Evolutionary conservation across 306 rosid genomes (phyloP).

Genomic region (Dryas alaskensis): DNA sequence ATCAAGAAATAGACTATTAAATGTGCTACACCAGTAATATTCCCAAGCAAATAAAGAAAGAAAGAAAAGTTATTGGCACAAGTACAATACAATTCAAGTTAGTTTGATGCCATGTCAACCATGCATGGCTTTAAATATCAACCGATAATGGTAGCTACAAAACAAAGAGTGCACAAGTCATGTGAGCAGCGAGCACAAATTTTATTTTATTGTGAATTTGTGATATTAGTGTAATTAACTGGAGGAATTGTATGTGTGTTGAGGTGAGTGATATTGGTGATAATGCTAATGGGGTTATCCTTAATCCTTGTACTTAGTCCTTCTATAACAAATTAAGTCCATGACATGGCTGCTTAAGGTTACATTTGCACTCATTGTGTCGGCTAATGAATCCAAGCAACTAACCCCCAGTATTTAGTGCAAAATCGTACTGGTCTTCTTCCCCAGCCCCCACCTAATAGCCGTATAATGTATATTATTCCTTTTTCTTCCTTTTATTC

Average conservation of each 20-base stretch:
- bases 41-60: neutral
- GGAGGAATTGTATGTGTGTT: too few species aligned
- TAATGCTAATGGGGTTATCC: too few species aligned
- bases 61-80: neutral
- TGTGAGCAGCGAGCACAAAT: neutral
- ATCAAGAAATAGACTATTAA: neutral
- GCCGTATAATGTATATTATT: neutral
- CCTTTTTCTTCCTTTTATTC: neutral
- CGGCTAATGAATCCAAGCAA: slow-evolving; percentile 33
- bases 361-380: slow-evolving; percentile 31
- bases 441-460: slow-evolving; percentile 13
- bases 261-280: too few species aligned
- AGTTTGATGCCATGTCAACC: neutral
- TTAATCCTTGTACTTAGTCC: neutral
- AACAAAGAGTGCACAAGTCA: neutral
- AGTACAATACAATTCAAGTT: neutral
- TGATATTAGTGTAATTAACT: too few species aligned
- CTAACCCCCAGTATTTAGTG: slow-evolving; percentile 30
- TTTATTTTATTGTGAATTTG: neutral
- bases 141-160: neutral
- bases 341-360: slow-evolving; percentile 11
- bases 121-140: too few species aligned
- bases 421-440: slow-evolving; percentile 16
- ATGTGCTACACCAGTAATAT: neutral
- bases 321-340: slow-evolving; percentile 2